phyloP scores from a whole-genome alignment of 257 asterid genomes.

The Nicotiana tomentosiformis region DNA sequence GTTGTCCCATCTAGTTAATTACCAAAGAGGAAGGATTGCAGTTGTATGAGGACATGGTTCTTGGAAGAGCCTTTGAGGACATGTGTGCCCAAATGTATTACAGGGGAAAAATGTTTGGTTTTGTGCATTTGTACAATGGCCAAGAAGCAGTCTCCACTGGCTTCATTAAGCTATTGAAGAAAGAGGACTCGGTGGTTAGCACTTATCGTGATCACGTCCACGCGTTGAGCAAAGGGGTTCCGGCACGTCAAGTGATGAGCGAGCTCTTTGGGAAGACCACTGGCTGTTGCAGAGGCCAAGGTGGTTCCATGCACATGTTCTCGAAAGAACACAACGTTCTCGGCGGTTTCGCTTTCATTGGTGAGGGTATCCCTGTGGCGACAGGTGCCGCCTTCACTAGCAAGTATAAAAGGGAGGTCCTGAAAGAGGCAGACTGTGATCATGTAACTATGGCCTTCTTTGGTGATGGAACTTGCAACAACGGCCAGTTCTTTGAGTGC shows the following conservation, averaged over 20 bases:
- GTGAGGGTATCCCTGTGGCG: constrained; percentile 96
- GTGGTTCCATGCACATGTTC: constrained; percentile 99
- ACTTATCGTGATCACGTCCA: constrained; percentile 97
- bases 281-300: constrained; percentile 99
- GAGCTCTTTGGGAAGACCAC: constrained; percentile 97
- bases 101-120: constrained; percentile 97
- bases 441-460: constrained; percentile 89
- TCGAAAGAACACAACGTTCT: constrained; percentile 90
- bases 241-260: constrained; percentile 92
- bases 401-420: constrained; percentile 77
- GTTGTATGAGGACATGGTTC: constrained; percentile 80
- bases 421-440: constrained; percentile 79
- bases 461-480: constrained; percentile 97
- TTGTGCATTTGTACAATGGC: constrained; percentile 92
- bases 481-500: constrained; percentile 96
- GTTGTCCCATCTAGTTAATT: constrained; percentile 37
- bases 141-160: constrained; percentile 99
- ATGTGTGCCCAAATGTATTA: constrained; percentile 99
- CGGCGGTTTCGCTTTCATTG: constrained; percentile 97
- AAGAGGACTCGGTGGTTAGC: constrained; percentile 81
- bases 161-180: constrained; percentile 77
- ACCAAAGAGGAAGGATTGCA: constrained; percentile 86
- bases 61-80: constrained; percentile 91
- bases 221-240: constrained; percentile 94
- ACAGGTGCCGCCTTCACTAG: constrained; percentile 93